These are phyloP conservation scores for Hemerocallis citrina DNA, from an alignment of 106 monocot species.

Conservation along the genomic window DNA sequence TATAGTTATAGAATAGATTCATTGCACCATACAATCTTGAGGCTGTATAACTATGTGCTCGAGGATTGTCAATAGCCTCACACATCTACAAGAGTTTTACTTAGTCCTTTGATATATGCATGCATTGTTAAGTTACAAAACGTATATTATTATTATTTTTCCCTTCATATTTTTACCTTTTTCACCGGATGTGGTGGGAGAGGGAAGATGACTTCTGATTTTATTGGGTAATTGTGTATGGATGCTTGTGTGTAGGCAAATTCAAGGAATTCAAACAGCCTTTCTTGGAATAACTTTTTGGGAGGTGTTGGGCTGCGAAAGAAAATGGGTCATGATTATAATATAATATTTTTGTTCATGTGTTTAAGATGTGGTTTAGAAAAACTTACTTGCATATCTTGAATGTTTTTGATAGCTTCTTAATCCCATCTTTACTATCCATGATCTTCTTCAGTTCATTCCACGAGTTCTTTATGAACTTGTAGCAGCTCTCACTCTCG, in stretches of 20 bases:
- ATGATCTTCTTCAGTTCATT: constrained; percentile 55
- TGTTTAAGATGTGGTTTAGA: constrained; percentile 21
- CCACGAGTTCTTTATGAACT: constrained; percentile 77
- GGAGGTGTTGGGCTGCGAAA: constrained; percentile 4
- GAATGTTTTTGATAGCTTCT: constrained; percentile 46
- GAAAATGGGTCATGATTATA: not conserved
- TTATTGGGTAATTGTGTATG: no score
- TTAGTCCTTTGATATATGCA: no score
- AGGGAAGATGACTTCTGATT: no score
- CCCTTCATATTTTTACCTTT: not conserved
- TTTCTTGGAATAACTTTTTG: no score
- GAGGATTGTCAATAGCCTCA: not conserved
- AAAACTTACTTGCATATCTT: constrained; percentile 67
- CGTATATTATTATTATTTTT: not conserved
- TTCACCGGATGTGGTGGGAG: not conserved
- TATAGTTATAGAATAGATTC: not conserved
- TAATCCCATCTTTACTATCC: constrained; percentile 36
- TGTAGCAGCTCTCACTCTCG: constrained; percentile 78
- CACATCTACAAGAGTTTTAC: not conserved
- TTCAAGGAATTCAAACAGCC: no score
- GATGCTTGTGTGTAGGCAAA: no score
- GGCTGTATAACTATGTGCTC: not conserved
- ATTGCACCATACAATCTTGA: not conserved
- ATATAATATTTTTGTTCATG: constrained; percentile 9
- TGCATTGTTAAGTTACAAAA: not conserved